Conservation (phyloP, 2,329 filamentous ascomycete genomes). For the Claviceps sp. region DNA sequence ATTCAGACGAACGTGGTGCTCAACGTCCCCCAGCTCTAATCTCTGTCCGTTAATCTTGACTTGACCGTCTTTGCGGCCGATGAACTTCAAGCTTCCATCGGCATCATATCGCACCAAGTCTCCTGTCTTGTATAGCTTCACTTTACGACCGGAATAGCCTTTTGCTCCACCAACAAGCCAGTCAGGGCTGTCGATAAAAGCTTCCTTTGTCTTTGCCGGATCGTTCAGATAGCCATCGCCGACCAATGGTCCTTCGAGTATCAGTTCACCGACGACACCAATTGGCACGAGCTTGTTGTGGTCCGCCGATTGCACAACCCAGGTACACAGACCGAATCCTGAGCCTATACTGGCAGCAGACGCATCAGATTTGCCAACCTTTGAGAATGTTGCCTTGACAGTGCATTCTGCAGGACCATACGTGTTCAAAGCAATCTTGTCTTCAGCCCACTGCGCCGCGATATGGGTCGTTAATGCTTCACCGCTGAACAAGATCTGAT, state of each 20-base stretch:
- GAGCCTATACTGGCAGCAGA: slow-evolving; percentile 2
- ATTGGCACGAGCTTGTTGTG: slow-evolving; percentile 13
- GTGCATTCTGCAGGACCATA: slow-evolving; percentile 6
- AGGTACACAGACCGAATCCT: slow-evolving; percentile 3
- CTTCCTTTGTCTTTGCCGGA: slow-evolving; percentile 26
- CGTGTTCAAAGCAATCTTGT: background rate
- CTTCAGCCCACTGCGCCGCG: slow-evolving; percentile 1
- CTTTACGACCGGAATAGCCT: background rate
- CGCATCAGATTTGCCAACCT: background rate
- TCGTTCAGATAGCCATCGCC: slow-evolving; percentile 36
- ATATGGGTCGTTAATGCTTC: slow-evolving; percentile 2
- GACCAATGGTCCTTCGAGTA: slow-evolving; percentile 29
- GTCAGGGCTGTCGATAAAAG: slow-evolving; percentile 28
- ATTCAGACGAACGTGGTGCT: slow-evolving; percentile 5
- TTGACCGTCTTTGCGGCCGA: slow-evolving; percentile 39
- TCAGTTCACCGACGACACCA: slow-evolving; percentile 22
- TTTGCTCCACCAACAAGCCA: slow-evolving; percentile 7
- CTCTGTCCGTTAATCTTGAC: slow-evolving; percentile 42
- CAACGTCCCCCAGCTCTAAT: slow-evolving; percentile 26
- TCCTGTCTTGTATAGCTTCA: slow-evolving; percentile 30
- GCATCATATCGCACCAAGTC: slow-evolving; percentile 29
- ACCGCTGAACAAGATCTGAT: slow-evolving; percentile 1
- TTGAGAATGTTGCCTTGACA: slow-evolving; percentile 1
- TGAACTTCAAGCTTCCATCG: slow-evolving; percentile 21
- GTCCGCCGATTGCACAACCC: slow-evolving; percentile 1